phyloP scores from a whole-genome alignment of 345 rosid species.

The Euphorbia lathyris region DNA sequence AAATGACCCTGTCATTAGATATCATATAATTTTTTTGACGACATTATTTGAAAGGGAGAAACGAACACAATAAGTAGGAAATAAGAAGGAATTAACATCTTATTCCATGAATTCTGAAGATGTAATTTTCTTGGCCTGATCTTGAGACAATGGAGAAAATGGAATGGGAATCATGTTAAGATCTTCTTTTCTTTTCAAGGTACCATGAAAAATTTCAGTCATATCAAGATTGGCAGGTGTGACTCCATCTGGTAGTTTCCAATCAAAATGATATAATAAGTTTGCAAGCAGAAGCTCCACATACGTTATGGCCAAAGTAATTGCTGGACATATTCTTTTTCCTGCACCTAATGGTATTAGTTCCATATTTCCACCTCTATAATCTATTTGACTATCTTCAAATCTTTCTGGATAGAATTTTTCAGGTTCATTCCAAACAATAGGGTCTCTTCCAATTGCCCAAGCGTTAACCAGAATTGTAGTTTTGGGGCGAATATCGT shows the following conservation, averaged over 20 bases:
- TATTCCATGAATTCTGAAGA: no score
- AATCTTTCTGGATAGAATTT: conserved; percentile 7
- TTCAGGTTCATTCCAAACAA: not conserved
- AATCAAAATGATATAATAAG: conserved; percentile 4
- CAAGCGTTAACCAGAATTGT: not conserved
- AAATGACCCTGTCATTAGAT: no score
- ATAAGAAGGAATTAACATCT: no score
- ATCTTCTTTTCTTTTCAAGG: not conserved
- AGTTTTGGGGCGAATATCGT: not conserved
- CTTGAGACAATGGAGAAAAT: no score
- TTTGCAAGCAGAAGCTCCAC: not conserved
- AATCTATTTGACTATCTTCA: not conserved
- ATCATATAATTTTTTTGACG: no score
- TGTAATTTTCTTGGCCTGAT: no score
- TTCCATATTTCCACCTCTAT: not conserved
- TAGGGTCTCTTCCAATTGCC: conserved; percentile 11
- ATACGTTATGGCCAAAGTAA: not conserved
- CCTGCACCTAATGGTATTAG: not conserved
- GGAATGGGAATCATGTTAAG: not conserved
- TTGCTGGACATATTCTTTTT: not conserved
- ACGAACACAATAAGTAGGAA: no score
- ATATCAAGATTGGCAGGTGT: not conserved
- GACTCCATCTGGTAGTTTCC: not conserved
- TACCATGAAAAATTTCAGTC: not conserved
- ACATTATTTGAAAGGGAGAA: no score